These are phyloP conservation scores for Gossypium anomalum DNA, from an alignment of 345 rosid species.

Conservation along the genomic window DNA sequence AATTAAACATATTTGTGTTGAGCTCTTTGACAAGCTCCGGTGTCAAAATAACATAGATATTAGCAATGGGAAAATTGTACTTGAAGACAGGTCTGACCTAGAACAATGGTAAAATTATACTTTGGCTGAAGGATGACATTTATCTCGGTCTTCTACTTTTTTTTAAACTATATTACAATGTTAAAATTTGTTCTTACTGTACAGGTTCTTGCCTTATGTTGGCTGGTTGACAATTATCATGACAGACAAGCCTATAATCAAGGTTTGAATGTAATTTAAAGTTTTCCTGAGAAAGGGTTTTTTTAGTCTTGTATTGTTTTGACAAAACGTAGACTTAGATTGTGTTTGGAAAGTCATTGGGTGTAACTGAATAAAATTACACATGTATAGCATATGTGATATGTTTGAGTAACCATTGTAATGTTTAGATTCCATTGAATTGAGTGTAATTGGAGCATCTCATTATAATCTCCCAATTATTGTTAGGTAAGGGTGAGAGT, in stretches of 20 bases:
- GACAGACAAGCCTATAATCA: conserved; percentile 72
- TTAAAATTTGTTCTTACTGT: neutral
- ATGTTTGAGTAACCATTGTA: neutral
- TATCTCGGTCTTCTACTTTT: neutral
- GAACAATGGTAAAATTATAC: neutral
- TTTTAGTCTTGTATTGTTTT: neutral
- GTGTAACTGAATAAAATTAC: too few species aligned
- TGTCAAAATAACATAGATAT: neutral
- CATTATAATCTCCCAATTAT: too few species aligned
- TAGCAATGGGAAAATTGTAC: neutral
- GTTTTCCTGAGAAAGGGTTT: neutral
- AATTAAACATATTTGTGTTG: neutral
- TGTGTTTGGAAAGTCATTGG: too few species aligned
- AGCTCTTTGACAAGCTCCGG: neutral
- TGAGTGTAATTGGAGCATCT: too few species aligned
- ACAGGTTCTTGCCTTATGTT: conserved; percentile 72
- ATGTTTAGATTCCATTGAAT: too few species aligned
- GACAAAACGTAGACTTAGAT: neutral
- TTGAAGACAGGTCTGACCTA: neutral
- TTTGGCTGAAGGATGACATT: neutral
- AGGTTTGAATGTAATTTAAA: conserved; percentile 35
- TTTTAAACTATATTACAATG: neutral
- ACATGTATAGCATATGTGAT: too few species aligned
- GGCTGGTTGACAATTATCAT: conserved; percentile 78
- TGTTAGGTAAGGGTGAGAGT: too few species aligned